Evolutionary conservation across 2,329 filamentous ascomycete species (phyloP).

Genomic region (Xylogone sp.): DNA sequence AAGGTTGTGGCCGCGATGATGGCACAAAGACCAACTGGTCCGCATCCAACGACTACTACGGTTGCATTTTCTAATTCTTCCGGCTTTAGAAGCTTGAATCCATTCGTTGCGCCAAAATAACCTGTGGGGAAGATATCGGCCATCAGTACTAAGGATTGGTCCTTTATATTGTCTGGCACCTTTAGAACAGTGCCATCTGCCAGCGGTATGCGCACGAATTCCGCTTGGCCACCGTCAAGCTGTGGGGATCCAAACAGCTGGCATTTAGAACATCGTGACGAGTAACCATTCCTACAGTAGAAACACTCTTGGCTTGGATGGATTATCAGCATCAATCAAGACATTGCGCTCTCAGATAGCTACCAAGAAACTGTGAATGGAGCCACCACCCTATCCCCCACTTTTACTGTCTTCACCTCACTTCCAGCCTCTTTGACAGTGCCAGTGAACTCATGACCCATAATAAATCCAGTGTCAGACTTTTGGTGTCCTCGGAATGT

Average conservation of each 20-base stretch:
- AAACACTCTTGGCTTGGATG: constrained; percentile 64
- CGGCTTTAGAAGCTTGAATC: constrained; percentile 56
- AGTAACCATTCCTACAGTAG: constrained; percentile 75
- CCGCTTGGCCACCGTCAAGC: constrained; percentile 76
- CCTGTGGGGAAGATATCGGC: constrained; percentile 86
- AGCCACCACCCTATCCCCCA: constrained; percentile 76
- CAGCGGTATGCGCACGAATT: constrained; percentile 74
- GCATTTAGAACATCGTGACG: constrained; percentile 69
- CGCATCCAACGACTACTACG: constrained; percentile 77
- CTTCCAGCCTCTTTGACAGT: constrained; percentile 64
- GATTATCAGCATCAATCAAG: not conserved
- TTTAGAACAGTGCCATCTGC: constrained; percentile 76
- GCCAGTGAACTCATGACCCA: constrained; percentile 88
- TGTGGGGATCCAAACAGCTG: constrained; percentile 63
- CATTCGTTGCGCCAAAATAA: constrained; percentile 77
- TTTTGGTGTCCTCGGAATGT: constrained; percentile 77
- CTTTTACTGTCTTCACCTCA: constrained; percentile 62
- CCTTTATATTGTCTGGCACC: constrained; percentile 64
- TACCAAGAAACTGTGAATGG: constrained; percentile 82
- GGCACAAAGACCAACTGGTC: constrained; percentile 79
- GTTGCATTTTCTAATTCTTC: constrained; percentile 61
- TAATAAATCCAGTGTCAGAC: constrained; percentile 56
- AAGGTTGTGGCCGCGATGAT: constrained; percentile 69
- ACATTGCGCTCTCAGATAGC: constrained; percentile 21
- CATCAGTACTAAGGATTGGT: constrained; percentile 77